phyloP scores from a whole-genome alignment of 148 eudicot genomes.

The Chenopodium suecicum region DNA sequence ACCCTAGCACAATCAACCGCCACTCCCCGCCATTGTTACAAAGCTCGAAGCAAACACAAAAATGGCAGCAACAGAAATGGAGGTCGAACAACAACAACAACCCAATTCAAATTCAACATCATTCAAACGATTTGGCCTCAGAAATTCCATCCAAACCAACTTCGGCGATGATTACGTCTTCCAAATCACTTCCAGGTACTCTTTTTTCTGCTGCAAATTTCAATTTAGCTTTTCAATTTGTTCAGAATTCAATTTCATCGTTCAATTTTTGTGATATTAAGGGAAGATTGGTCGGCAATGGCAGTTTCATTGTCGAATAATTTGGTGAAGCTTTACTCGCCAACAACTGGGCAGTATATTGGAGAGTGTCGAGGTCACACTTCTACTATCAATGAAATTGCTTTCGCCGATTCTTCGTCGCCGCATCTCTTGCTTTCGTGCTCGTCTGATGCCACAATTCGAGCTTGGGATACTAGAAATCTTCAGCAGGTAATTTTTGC shows the following conservation, averaged over 20 bases:
- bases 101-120: constrained; percentile 15
- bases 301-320: constrained; percentile 87
- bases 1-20: neutral
- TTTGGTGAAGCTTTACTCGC: constrained; percentile 73
- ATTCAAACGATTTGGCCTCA: constrained; percentile 59
- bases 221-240: neutral
- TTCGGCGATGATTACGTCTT: constrained; percentile 92
- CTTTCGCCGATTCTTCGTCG: constrained; percentile 45
- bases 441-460: constrained; percentile 73
- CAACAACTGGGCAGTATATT: constrained; percentile 65
- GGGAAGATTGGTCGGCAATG: constrained; percentile 90
- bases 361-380: constrained; percentile 77
- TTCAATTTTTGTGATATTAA: constrained; percentile 19
- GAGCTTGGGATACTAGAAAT: constrained; percentile 88
- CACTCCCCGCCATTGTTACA: constrained; percentile 21
- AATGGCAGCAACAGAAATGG: constrained; percentile 59
- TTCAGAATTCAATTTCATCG: neutral
- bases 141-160: constrained; percentile 77
- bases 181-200: constrained; percentile 71
- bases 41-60: neutral
- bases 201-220: neutral
- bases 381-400: constrained; percentile 61
- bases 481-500: constrained; percentile 47
- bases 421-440: constrained; percentile 63
- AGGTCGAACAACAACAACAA: constrained; percentile 40